A percentile compares a stretch with the other conserved stretches of the same genome.
Conservation (phyloP, 73 alveolate species). For the Stentor roeselii region DNA sequence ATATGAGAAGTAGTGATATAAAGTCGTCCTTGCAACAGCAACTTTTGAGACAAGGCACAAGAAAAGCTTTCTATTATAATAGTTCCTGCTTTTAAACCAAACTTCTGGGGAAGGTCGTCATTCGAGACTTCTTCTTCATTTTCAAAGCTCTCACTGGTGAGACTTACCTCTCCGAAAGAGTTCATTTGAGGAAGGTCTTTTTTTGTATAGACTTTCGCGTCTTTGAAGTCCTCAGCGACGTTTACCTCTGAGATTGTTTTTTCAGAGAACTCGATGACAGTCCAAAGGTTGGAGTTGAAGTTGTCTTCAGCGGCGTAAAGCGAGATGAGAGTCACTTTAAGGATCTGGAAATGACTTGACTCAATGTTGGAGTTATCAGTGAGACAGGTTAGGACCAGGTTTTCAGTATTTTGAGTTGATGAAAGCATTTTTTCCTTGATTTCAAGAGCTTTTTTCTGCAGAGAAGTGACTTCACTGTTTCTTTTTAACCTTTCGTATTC, state of each 20-base stretch:
- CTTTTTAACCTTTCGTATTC: neutral
- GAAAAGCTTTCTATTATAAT: neutral
- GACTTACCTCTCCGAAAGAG: neutral
- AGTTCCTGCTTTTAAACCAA: neutral
- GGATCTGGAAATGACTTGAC: neutral
- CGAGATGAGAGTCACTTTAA: neutral
- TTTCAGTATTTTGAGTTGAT: conserved; percentile 1
- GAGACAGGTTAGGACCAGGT: neutral
- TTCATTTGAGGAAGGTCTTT: neutral
- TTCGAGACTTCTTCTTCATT: neutral
- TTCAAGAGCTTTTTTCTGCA: conserved; percentile 10
- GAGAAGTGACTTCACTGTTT: neutral
- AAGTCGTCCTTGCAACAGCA: conserved; percentile 21
- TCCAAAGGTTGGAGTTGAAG: neutral
- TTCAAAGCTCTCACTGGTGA: neutral
- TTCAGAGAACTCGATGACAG: neutral
- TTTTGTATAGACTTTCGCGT: neutral
- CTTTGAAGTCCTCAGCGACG: conserved; percentile 1
- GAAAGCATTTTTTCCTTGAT: neutral
- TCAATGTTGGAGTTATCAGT: conserved; percentile 1
- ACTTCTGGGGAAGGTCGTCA: neutral
- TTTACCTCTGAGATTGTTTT: neutral
- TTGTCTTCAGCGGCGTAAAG: neutral
- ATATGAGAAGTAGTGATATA: conserved; percentile 1
- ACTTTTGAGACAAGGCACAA: conserved; percentile 18